A percentile compares a stretch with the other conserved stretches of the same genome.
Conservation (phyloP, 108 stramenopile genomes). For the Schizochytrium sp. region DNA sequence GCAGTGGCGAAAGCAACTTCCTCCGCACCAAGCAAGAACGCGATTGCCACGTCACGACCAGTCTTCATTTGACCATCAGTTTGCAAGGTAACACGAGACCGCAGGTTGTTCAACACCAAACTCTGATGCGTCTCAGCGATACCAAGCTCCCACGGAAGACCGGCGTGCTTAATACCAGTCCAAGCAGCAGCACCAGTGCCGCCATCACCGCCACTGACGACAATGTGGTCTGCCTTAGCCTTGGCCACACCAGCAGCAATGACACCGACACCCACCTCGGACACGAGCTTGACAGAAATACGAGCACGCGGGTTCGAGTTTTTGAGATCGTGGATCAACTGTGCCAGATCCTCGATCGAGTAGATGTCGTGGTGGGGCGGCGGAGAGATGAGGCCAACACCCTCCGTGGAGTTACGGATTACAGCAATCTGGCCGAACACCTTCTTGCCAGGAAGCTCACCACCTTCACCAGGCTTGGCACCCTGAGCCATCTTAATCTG, state of each 20-base stretch:
- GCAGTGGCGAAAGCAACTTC: slow-evolving; percentile 95
- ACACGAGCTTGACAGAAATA: slow-evolving; percentile 96
- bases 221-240: slow-evolving; percentile 92
- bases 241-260: slow-evolving; percentile 95
- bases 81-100: slow-evolving; percentile 89
- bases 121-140: slow-evolving; percentile 95
- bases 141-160: slow-evolving; percentile 94
- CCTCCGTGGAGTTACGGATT: slow-evolving; percentile 90
- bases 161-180: slow-evolving; percentile 92
- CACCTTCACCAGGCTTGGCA: slow-evolving; percentile 96
- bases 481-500: slow-evolving; percentile 99
- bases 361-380: slow-evolving; percentile 98
- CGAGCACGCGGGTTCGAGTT: slow-evolving; percentile 92
- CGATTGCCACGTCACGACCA: slow-evolving; percentile 91
- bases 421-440: slow-evolving; percentile 91
- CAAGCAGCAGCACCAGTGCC: slow-evolving; percentile 95
- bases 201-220: slow-evolving; percentile 91
- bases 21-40: slow-evolving; percentile 89
- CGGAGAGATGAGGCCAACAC: slow-evolving; percentile 93
- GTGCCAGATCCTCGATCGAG: slow-evolving; percentile 95
- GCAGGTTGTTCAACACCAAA: slow-evolving; percentile 88
- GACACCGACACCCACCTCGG: slow-evolving; percentile 95
- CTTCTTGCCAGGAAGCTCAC: slow-evolving; percentile 94
- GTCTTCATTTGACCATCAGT: slow-evolving; percentile 94
- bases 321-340: slow-evolving; percentile 95